phyloP scores from a whole-genome alignment of 345 rosid genomes.

The Theobroma cacao region DNA sequence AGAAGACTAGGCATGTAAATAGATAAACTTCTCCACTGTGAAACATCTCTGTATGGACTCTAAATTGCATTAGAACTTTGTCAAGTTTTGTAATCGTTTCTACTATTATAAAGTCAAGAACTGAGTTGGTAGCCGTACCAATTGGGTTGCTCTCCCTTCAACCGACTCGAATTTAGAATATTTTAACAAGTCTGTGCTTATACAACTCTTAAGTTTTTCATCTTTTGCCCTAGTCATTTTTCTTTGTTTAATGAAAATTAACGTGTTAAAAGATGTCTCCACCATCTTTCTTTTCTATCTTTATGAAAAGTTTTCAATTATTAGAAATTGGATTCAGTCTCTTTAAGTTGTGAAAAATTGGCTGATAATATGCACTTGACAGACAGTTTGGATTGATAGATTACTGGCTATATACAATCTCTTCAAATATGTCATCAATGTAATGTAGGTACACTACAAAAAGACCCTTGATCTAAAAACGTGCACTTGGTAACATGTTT shows the following conservation, averaged over 20 bases:
- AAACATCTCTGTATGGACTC: neutral
- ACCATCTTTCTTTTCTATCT: neutral
- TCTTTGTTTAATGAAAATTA: neutral
- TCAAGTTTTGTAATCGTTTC: neutral
- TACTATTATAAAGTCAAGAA: neutral
- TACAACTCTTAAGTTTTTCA: neutral
- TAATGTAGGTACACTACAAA: neutral
- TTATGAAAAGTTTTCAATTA: neutral
- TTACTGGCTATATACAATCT: neutral
- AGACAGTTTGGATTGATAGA: neutral
- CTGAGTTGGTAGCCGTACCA: neutral
- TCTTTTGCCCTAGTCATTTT: neutral
- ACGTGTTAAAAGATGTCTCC: neutral
- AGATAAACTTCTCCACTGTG: neutral
- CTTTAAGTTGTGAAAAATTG: neutral
- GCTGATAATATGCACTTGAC: neutral
- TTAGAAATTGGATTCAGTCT: neutral
- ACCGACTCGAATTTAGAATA: neutral
- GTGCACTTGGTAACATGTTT: neutral
- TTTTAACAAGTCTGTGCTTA: neutral
- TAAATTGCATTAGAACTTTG: neutral
- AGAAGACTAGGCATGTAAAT: neutral
- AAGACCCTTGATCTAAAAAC: neutral
- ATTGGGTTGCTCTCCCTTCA: neutral
- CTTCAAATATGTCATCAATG: neutral